These are phyloP conservation scores for Neofusicoccum laricinum DNA, from an alignment of 2,329 filamentous ascomycete genomes.

Conservation along the genomic window DNA sequence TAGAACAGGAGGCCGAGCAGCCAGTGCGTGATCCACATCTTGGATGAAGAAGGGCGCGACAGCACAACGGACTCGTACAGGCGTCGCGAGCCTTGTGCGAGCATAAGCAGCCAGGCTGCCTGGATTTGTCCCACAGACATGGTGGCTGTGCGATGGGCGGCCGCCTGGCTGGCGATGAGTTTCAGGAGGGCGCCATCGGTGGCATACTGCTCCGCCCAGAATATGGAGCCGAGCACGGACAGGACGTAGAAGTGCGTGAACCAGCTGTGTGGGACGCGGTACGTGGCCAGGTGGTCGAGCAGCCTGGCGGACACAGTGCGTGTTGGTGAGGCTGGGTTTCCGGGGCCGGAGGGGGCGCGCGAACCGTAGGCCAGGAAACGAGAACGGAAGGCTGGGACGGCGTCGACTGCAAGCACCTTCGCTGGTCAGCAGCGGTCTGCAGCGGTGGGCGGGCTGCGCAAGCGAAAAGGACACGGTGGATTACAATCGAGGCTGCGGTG, in stretches of 20 bases:
- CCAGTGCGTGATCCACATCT: slow-evolving; percentile 88
- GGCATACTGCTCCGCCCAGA: slow-evolving; percentile 69
- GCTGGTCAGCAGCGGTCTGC: slow-evolving; percentile 23
- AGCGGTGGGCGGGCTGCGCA: slow-evolving; percentile 14
- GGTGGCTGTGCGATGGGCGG: slow-evolving; percentile 35
- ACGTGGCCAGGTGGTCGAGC: slow-evolving; percentile 51
- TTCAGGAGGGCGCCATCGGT: slow-evolving; percentile 42
- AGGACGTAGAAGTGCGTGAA: slow-evolving; percentile 84
- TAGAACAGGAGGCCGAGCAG: slow-evolving; percentile 77
- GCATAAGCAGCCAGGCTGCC: slow-evolving; percentile 70
- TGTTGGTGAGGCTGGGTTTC: slow-evolving; percentile 3
- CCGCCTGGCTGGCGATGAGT: slow-evolving; percentile 50
- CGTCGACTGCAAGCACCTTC: slow-evolving; percentile 51
- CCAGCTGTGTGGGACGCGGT: slow-evolving; percentile 80
- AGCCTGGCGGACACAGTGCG: slow-evolving; percentile 23
- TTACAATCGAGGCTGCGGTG: slow-evolving; percentile 39
- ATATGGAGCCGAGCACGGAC: slow-evolving; percentile 65
- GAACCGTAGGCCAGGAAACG: slow-evolving; percentile 63
- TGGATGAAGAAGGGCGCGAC: slow-evolving; percentile 63
- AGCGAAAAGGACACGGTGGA: slow-evolving; percentile 26
- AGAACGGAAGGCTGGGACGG: slow-evolving; percentile 48
- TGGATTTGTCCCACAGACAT: slow-evolving; percentile 59
- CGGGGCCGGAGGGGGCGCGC: slow-evolving; percentile 36
- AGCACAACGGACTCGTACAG: slow-evolving; percentile 65
- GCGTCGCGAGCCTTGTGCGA: slow-evolving; percentile 70